These are phyloP conservation scores for Crithidia brevicula DNA, from an alignment of 208 protist species.

Conservation along the genomic window DNA sequence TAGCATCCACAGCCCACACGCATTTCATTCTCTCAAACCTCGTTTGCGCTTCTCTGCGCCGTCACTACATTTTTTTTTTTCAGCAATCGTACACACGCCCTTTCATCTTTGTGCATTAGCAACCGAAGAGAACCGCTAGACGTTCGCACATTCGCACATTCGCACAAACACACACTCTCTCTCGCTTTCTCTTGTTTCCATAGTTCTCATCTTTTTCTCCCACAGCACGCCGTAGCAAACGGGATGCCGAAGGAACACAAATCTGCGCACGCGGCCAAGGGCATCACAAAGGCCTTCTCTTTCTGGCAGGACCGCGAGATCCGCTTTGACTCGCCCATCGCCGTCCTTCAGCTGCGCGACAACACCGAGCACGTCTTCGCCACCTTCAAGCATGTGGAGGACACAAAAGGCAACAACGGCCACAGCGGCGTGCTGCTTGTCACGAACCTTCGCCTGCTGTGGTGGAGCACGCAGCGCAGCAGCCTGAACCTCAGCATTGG, in stretches of 20 bases:
- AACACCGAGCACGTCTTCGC: conserved; percentile 85
- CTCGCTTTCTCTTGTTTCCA: conserved; percentile 6
- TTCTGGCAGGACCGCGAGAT: conserved; percentile 97
- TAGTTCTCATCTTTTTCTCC: too few relatives aligned
- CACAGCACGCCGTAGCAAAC: neutral
- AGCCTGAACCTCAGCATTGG: conserved; percentile 94
- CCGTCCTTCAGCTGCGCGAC: conserved; percentile 61
- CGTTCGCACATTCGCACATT: too few relatives aligned
- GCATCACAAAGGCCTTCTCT: conserved; percentile 47
- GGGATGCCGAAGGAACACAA: conserved; percentile 24
- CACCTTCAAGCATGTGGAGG: conserved; percentile 88
- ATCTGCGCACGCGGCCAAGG: conserved; percentile 15
- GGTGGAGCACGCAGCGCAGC: conserved; percentile 57
- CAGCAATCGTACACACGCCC: too few relatives aligned
- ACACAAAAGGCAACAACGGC: conserved; percentile 97
- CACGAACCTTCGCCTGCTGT: conserved; percentile 97
- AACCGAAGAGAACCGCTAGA: too few relatives aligned
- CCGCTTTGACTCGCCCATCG: conserved; percentile 84
- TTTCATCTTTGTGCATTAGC: neutral
- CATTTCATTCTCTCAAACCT: too few relatives aligned
- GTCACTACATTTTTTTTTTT: too few relatives aligned
- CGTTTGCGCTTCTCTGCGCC: too few relatives aligned
- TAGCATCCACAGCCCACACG: too few relatives aligned
- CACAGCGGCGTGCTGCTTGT: conserved; percentile 88
- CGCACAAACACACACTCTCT: neutral